Evolutionary conservation across 805 yeast species (phyloP), one percentile per base, ranked within the genome.

Genomic region (Metschnikowia baotianmanensis): DNA sequence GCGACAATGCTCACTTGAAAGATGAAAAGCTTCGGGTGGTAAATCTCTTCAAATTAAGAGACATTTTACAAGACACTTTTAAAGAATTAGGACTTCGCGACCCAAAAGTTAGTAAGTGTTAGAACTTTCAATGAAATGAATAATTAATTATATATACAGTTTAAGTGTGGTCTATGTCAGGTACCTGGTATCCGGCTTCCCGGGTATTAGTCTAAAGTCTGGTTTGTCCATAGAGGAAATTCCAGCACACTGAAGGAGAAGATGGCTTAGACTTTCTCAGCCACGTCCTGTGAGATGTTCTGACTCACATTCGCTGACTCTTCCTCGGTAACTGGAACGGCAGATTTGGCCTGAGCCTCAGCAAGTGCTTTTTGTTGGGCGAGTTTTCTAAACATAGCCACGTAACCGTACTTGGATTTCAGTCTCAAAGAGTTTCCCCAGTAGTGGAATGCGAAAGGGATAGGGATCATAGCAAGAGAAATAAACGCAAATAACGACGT

Each of bases 1-100:
- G 93, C 31, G 98, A 93, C 60, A 87, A 88, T 55, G 98, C 97
- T 1, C 99, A 91, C 67, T 74, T 91, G 53, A 80, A 83, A 55
- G 84, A 93, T 57, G 99, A 91, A 63, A 76, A 93, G 47, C 61
- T 91, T 34, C 69, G 98, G 41, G 78, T 91, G 18, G 69, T 81
- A 27, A 91, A 91, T 56, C 71, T 90, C 54, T 79, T 82, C 55
- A 86, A 83, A 44, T 75, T 91, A 45, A 77, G 89, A 43, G 72
- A 71, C 22, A 82, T 91, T 16, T 62, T 86, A 42, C 61, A 71
- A 18, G 78, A 72, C 34, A 75, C 82, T 1, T 69, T 82, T 40
- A 63, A 64, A 32, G 75, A 67, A 40, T 51, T 63, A 32, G 68
- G 69, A 5, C 39, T 43, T 22, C 35, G 30, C 19, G 34, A 27